These are phyloP conservation scores for Neophaeococcomyces aloes DNA, from an alignment of 2,329 filamentous ascomycete genomes.

Conservation along the genomic window DNA sequence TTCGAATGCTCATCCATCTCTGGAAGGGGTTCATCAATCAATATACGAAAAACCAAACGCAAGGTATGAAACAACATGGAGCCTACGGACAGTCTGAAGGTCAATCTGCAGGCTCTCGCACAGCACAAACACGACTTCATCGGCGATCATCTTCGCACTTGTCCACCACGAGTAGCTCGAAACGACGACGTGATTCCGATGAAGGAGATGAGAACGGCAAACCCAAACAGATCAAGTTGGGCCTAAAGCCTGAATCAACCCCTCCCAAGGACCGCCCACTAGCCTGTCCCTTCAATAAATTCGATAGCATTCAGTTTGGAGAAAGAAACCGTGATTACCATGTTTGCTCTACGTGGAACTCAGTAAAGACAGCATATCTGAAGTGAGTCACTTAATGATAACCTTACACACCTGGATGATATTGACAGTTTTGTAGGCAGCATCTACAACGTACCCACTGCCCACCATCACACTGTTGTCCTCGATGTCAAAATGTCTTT, in stretches of 20 bases:
- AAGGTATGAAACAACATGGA: too few relatives aligned
- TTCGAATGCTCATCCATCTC: too few relatives aligned
- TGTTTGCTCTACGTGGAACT: conserved; percentile 7
- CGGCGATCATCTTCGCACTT: too few relatives aligned
- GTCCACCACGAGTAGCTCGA: not conserved
- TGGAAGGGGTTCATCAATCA: too few relatives aligned
- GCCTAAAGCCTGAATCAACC: not conserved
- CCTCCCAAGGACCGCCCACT: conserved; percentile 4
- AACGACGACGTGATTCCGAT: not conserved
- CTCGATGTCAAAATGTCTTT: conserved; percentile 4
- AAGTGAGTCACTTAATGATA: conserved; percentile 4
- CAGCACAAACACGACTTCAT: too few relatives aligned
- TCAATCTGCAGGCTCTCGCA: too few relatives aligned
- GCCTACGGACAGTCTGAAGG: too few relatives aligned
- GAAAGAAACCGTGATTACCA: conserved; percentile 1
- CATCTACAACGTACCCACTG: conserved; percentile 8
- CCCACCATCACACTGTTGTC: conserved; percentile 4
- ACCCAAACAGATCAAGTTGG: not conserved
- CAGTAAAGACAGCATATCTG: conserved; percentile 8
- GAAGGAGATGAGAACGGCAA: conserved; percentile 5
- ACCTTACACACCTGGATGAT: not conserved
- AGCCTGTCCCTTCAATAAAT: conserved; percentile 11
- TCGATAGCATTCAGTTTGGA: conserved; percentile 6
- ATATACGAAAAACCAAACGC: too few relatives aligned
- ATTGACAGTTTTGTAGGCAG: conserved; percentile 3